Percentiles rank a stretch among this genome's conserved stretches.
Conservation (phyloP, 352 stramenopile species). For the Phytopythium kandeliae region DNA sequence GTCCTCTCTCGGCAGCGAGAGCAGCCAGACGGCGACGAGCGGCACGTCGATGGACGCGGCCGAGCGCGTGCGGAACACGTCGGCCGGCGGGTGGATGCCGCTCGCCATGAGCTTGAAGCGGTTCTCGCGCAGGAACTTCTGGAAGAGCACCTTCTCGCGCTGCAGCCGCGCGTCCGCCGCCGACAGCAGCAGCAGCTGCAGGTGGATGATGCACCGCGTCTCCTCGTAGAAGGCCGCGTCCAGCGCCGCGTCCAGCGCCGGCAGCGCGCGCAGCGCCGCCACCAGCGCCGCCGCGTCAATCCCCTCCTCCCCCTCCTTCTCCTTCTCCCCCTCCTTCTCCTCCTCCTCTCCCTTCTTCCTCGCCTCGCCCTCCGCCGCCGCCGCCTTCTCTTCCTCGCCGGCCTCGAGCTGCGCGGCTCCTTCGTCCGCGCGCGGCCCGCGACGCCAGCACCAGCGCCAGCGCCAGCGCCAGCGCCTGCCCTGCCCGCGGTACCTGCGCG, state of each 20-base stretch:
- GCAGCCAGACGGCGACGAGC: conserved; percentile 87
- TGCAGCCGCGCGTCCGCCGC: conserved; percentile 82
- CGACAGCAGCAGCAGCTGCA: conserved; percentile 88
- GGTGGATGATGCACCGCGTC: conserved; percentile 87
- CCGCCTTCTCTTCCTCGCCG: too few relatives aligned
- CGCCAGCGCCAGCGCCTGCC: too few relatives aligned
- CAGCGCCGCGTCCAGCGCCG: conserved; percentile 65
- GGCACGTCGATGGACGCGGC: conserved; percentile 89
- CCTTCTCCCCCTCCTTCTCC: too few relatives aligned
- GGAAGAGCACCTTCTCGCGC: conserved; percentile 89
- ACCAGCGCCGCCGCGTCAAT: too few relatives aligned
- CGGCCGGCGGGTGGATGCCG: conserved; percentile 85
- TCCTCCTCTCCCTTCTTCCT: too few relatives aligned
- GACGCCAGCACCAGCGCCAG: too few relatives aligned
- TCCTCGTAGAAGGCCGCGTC: conserved; percentile 85
- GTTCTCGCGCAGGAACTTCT: conserved; percentile 92
- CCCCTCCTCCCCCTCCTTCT: too few relatives aligned
- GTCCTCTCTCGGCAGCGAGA: conserved; percentile 79
- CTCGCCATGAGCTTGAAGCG: conserved; percentile 93
- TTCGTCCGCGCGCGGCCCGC: too few relatives aligned
- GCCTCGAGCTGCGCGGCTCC: conserved; percentile 7
- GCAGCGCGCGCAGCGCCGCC: conserved; percentile 51
- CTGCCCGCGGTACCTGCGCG: conserved; percentile 44
- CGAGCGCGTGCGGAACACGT: conserved; percentile 87
- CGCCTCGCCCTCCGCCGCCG: too few relatives aligned